These are phyloP conservation scores for Blastocystis sp. DNA, from an alignment of 352 stramenopile genomes.

Conservation along the genomic window DNA sequence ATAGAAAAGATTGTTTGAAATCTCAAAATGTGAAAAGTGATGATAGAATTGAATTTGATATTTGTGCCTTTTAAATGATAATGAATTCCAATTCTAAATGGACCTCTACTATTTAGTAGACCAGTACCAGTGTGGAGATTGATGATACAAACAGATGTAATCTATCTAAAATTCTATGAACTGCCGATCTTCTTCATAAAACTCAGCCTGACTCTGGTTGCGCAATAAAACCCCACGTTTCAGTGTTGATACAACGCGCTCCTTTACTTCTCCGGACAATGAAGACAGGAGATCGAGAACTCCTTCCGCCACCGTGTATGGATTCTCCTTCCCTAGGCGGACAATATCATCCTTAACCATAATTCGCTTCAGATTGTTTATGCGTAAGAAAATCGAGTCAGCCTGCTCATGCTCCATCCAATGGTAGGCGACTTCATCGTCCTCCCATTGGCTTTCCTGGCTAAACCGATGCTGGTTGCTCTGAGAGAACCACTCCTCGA, in stretches of 20 bases:
- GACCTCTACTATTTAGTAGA: background rate
- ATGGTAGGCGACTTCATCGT: conserved; percentile 45
- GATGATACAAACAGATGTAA: background rate
- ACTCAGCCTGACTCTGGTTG: background rate
- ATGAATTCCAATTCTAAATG: too few relatives aligned
- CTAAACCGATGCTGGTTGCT: background rate
- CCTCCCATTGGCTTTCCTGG: conserved; percentile 16
- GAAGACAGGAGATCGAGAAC: conserved; percentile 42
- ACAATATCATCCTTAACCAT: conserved; percentile 49
- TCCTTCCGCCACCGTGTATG: conserved; percentile 49
- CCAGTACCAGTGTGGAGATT: background rate
- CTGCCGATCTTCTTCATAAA: conserved; percentile 48
- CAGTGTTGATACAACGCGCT: conserved; percentile 52
- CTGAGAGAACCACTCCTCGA: conserved; percentile 55
- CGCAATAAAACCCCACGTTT: conserved; percentile 56
- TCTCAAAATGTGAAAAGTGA: too few relatives aligned
- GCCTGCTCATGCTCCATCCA: conserved; percentile 43
- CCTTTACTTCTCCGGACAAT: conserved; percentile 44
- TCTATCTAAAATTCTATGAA: conserved; percentile 51
- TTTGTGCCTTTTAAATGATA: too few relatives aligned
- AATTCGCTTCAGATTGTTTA: background rate
- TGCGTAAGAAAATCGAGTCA: background rate
- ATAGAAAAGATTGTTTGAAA: too few relatives aligned
- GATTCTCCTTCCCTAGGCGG: conserved; percentile 24
- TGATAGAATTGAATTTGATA: background rate